These are phyloP conservation scores for Plasmodium knowlesi DNA, from an alignment of 169 alveolate species.

Conservation along the genomic window DNA sequence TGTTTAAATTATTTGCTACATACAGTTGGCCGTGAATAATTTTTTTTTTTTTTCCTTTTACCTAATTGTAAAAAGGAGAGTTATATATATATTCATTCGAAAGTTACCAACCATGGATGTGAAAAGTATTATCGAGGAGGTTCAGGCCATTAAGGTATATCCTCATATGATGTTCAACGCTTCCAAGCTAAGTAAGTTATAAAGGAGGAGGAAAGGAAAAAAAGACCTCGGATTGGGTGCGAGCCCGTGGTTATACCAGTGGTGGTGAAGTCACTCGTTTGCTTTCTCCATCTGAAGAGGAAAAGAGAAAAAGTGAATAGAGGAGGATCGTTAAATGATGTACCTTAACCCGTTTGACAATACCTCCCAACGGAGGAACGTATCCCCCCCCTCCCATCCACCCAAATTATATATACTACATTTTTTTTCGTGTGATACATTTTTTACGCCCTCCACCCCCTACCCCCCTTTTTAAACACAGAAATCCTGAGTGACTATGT, in stretches of 20 bases:
- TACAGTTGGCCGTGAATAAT: not conserved
- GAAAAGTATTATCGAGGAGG: conserved; percentile 51
- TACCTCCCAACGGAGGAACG: not conserved
- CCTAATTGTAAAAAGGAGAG: not conserved
- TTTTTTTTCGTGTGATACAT: not conserved
- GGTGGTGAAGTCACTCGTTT: not conserved
- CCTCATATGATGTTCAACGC: conserved; percentile 76
- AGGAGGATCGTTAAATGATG: not conserved
- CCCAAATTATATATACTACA: not conserved
- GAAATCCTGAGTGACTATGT: conserved; percentile 65
- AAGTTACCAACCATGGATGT: conserved; percentile 32
- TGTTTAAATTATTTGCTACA: not conserved
- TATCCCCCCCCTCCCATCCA: too few relatives aligned
- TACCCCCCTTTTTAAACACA: not conserved
- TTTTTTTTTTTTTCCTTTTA: not conserved
- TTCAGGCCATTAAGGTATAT: conserved; percentile 60
- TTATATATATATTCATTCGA: not conserved
- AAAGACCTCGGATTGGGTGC: not conserved
- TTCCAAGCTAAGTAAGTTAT: conserved; percentile 52
- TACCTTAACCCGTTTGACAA: not conserved
- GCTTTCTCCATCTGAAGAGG: not conserved
- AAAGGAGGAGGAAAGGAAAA: not conserved
- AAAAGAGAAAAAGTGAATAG: not conserved
- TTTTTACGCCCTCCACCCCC: not conserved
- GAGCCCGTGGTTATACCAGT: not conserved